These are phyloP conservation scores for Coemansia sp. DNA, from an alignment of 192 early-diverging fungal genomes.

Conservation along the genomic window DNA sequence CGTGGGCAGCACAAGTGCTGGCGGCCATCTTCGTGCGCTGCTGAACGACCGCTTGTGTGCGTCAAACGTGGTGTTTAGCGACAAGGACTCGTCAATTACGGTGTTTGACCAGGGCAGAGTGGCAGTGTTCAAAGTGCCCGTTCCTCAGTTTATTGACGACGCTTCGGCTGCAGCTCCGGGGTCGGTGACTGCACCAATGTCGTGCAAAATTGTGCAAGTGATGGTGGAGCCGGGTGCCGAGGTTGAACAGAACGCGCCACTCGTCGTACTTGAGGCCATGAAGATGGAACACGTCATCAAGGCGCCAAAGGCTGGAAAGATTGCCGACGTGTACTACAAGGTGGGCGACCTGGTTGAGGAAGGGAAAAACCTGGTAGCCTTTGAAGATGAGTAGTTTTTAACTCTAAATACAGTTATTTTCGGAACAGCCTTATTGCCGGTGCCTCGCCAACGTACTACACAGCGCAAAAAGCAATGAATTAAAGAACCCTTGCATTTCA, in stretches of 20 bases:
- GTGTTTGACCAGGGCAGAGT: constrained; percentile 61
- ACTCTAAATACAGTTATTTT: neutral
- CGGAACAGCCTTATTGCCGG: too few species aligned
- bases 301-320: constrained; percentile 69
- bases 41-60: constrained; percentile 63
- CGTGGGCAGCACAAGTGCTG: constrained; percentile 46
- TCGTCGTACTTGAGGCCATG: constrained; percentile 95
- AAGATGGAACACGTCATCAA: constrained; percentile 98
- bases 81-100: constrained; percentile 56
- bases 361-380: constrained; percentile 76
- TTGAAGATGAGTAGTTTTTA: constrained; percentile 55
- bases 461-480: too few species aligned
- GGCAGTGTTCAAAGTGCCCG: constrained; percentile 55
- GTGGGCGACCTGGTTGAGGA: constrained; percentile 88
- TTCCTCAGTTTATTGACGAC: constrained; percentile 58
- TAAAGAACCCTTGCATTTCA: too few species aligned
- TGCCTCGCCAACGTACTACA: too few species aligned
- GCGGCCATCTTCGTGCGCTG: constrained; percentile 56
- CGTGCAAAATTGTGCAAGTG: constrained; percentile 92
- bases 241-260: constrained; percentile 75
- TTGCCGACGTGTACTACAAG: constrained; percentile 74
- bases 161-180: constrained; percentile 52
- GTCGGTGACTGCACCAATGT: constrained; percentile 89
- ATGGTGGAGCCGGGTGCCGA: constrained; percentile 70
- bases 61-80: constrained; percentile 64